Base-by-base conservation (phyloP, 148 eudicot genomes). In the Cornus kousa region DNA sequence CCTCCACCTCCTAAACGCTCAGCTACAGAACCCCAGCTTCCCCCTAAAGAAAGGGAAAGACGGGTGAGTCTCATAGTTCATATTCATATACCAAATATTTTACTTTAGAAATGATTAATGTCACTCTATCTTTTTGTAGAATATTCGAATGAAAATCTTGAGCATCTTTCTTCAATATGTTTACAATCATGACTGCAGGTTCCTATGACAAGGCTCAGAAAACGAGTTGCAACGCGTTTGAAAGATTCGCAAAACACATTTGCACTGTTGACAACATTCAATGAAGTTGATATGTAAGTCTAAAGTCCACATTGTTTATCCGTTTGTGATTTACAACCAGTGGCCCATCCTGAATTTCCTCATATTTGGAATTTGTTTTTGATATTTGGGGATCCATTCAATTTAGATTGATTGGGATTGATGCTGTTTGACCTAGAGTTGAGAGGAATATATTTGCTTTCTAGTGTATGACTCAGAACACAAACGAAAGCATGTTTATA, bases 31-130 rank as follows among this genome's bases (percentile, higher is more conserved):
- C 99, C 97, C 55, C 91, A 87, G 80, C 89, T 95, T 67, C 99
- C 99, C 67, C 99, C 99, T 5, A 95, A 95, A 87, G 99, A 95
- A 53, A 88, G 99, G 84, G 99, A 95, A 84, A 95, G 99, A 87
- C 82, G 97, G 78, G 99, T 95, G 71, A 84, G 93, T 81, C 48
- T 53, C 50, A 70, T 24, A 12, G 48, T 74, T 69, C 57, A 59
- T 81, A 65, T 50, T 75, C 39, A 33, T 35, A 14, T 65, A 22
- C 28, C 14, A 39, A 64, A 62, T 5, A 62, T 5, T 28, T 77
- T 20, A 43, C 48, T 28, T 48, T 33, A 35, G 65, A 40, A 46
- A 66, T 66, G 20, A 4, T 28, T 23, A 40, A 23, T 43, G 37
- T 39, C 24, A 13, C 19, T 28, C n/a, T 10, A 33, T 9, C 14